Evolutionary conservation across 371 early-diverging fungal species (phyloP).

Genomic region (Mucor plumbeus): DNA sequence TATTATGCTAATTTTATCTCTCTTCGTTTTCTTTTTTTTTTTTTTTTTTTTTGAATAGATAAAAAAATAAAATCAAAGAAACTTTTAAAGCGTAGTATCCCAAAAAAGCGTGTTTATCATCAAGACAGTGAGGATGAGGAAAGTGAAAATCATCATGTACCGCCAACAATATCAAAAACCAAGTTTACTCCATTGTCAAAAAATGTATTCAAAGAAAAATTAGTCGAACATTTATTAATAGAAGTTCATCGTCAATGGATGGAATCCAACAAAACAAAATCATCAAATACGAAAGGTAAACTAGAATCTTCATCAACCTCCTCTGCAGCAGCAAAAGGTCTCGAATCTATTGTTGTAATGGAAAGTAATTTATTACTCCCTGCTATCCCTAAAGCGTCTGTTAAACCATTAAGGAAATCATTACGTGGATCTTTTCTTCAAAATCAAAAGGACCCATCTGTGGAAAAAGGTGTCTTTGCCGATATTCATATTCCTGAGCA

Average conservation of each 20-base stretch:
- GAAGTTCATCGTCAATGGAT: slow-evolving; percentile 30
- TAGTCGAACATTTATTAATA: slow-evolving; percentile 17
- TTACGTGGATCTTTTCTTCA: slow-evolving; percentile 27
- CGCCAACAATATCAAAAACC: not conserved
- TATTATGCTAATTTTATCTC: not conserved
- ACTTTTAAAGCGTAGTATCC: not conserved
- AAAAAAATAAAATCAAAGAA: slow-evolving; percentile 3
- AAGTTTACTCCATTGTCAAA: slow-evolving; percentile 11
- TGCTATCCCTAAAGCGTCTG: slow-evolving; percentile 28
- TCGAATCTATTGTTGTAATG: slow-evolving; percentile 30
- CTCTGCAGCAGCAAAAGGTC: slow-evolving; percentile 6
- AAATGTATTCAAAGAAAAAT: slow-evolving; percentile 17
- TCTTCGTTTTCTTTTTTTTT: not conserved
- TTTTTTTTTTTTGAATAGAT: not conserved
- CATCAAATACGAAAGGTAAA: slow-evolving; percentile 7
- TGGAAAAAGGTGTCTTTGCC: slow-evolving; percentile 72
- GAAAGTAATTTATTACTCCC: slow-evolving; percentile 22
- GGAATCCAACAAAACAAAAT: slow-evolving; percentile 23
- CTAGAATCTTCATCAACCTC: slow-evolving; percentile 14
- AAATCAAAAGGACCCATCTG: slow-evolving; percentile 18
- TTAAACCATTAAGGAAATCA: slow-evolving; percentile 21
- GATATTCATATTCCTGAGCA: slow-evolving; percentile 61
- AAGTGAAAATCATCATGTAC: not conserved
- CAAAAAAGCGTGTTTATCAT: slow-evolving; percentile 4
- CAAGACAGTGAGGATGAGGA: slow-evolving; percentile 14